phyloP scores from a whole-genome alignment of 177 flowering plant genomes.

The Vitis hybrid region DNA sequence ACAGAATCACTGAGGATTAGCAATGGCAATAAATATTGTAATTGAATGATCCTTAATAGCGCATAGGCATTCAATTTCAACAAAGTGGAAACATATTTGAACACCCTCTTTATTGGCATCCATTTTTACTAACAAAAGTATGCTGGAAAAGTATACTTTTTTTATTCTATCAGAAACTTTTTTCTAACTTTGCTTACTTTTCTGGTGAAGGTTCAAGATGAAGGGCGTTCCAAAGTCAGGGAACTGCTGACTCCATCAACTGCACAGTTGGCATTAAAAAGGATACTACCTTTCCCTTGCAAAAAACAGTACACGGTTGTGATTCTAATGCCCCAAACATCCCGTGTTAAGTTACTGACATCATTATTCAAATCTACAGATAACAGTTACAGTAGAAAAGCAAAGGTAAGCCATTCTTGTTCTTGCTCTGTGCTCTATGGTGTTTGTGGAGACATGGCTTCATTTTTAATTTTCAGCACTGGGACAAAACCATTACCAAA shows the following conservation, averaged over 20 bases:
- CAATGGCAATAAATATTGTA: too few relatives aligned
- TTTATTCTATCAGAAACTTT: neutral
- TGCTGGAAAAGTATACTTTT: neutral
- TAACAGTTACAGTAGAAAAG: constrained; percentile 31
- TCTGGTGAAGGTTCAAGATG: constrained; percentile 68
- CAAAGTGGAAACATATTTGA: too few relatives aligned
- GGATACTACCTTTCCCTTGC: constrained; percentile 82
- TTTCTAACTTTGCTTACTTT: neutral
- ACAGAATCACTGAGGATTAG: too few relatives aligned
- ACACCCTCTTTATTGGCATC: neutral
- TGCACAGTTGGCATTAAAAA: constrained; percentile 62
- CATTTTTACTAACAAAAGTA: neutral
- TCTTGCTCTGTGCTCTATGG: neutral
- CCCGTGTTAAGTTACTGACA: constrained; percentile 38
- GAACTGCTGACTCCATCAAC: constrained; percentile 53
- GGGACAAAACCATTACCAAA: neutral
- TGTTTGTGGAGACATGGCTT: neutral
- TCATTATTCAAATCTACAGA: constrained; percentile 35
- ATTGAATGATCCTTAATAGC: too few relatives aligned
- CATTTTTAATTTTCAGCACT: neutral
- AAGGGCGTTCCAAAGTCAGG: constrained; percentile 70
- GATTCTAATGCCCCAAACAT: constrained; percentile 68
- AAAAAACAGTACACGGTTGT: constrained; percentile 79
- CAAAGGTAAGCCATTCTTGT: constrained; percentile 56
- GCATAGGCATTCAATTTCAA: too few relatives aligned